Evolutionary conservation across 2,329 filamentous ascomycete species (phyloP), one percentile per base, ranked within the genome.

Genomic region (Cladosporium velox): DNA sequence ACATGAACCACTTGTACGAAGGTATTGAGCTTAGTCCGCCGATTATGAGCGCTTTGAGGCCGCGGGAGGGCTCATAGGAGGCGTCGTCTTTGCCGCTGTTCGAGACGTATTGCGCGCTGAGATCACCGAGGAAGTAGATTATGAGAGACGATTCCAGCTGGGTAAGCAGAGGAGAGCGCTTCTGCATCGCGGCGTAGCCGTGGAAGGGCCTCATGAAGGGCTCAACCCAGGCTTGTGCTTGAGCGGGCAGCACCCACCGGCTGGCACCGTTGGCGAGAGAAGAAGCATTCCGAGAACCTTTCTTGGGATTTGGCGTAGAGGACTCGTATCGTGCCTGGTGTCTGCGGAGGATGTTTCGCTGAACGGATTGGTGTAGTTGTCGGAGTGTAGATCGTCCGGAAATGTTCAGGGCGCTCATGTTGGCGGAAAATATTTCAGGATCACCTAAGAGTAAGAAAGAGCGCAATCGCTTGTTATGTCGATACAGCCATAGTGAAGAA

Each of bases 1-100:
- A 96, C 71, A 93, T 83, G 79, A 83, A 96, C 93, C 93, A 97
- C 72, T 87, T 87, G 76, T 93, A 97, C 55, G 86, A 86, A 0
- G 93, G 93, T 66, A 97, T 91, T 21, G 90, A 88, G 12, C 86
- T 86, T 58, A 90, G 80, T 1, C 86, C 87, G 3, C 92, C 92
- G 65, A 97, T 94, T 3, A 88, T 75, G 73, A 97, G 78, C 66
- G 91, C 89, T 62, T 93, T 84, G 65, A 86, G 75, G 0, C 92
- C 94, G 54, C 92, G 84, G 65, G 81, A 79, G 3, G 88, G 85
- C 75, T 92, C 89, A 75, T 95, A 93, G 3, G 83, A 81, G 15
- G 68, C 71, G 18, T 72, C 68, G 10, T 67, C 66, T 67, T 70
- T 69, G 66, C 57, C 66, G 68, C 68, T 66, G 21, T 70, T 73